A percentile compares a stretch with the other conserved stretches of the same genome.
Evolutionary conservation across 768 basidiomycete species (phyloP).

Genomic region (Candolleomyces aberdarensis): DNA sequence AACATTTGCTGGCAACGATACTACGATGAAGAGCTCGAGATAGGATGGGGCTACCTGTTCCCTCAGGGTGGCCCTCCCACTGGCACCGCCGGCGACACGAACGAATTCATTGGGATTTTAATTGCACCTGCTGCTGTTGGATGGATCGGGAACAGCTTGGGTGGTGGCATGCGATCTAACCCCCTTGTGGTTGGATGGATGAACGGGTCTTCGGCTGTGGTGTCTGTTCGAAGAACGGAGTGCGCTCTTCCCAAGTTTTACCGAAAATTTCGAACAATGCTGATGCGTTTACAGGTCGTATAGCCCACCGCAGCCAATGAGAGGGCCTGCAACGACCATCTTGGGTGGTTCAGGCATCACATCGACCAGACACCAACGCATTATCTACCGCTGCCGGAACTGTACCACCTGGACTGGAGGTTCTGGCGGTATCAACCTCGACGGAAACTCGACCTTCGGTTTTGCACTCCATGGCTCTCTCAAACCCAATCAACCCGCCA

Average conservation of each 20-base stretch:
- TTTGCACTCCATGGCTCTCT: conserved; percentile 7
- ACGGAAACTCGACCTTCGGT: conserved; percentile 10
- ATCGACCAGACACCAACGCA: conserved; percentile 9
- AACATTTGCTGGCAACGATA: conserved; percentile 7
- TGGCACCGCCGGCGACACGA: background rate
- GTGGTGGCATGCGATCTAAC: conserved; percentile 5
- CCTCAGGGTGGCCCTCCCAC: background rate
- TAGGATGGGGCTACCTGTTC: conserved; percentile 6
- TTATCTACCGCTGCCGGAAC: conserved; percentile 15
- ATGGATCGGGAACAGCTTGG: conserved; percentile 9
- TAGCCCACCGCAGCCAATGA: background rate
- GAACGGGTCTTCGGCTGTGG: background rate
- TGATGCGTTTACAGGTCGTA: background rate
- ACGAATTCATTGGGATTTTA: conserved; percentile 8
- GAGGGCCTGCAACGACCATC: conserved; percentile 7
- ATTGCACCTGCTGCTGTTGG: conserved; percentile 1
- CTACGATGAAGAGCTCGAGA: conserved; percentile 2
- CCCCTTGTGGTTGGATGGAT: conserved; percentile 7
- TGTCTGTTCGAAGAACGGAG: background rate
- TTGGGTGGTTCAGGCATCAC: conserved; percentile 7
- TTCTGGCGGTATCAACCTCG: conserved; percentile 3
- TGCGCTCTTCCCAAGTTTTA: background rate
- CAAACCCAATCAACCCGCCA: conserved; percentile 10
- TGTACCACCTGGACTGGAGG: conserved; percentile 13
- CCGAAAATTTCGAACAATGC: background rate